A percentile compares a stretch with the other conserved stretches of the same genome.
Evolutionary conservation across 2,329 filamentous ascomycete genomes (phyloP).

Genomic region (Scopulariopsis brevicaulis): DNA sequence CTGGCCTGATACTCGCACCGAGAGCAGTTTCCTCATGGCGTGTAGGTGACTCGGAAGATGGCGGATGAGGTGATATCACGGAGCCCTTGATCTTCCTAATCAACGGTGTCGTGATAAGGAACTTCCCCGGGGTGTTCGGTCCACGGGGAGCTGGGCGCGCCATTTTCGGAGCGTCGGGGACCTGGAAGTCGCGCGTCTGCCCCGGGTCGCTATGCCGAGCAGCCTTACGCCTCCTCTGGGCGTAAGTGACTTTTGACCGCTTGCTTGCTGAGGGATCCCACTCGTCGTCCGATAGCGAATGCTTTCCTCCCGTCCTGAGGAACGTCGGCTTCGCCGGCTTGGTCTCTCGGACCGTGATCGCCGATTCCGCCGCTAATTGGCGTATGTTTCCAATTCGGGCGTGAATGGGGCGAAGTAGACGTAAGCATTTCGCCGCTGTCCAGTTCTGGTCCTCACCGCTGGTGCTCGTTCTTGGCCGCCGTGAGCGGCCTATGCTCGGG

Average conservation of each 20-base stretch:
- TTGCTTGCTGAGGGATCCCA: background rate
- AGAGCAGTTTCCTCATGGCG: background rate
- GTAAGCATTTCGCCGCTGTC: slow-evolving; percentile 34
- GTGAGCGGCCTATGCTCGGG: background rate
- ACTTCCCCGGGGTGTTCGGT: slow-evolving; percentile 1
- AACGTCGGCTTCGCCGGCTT: background rate
- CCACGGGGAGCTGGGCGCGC: background rate
- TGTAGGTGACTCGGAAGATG: background rate
- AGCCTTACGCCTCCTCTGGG: slow-evolving; percentile 3
- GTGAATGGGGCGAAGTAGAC: slow-evolving; percentile 33
- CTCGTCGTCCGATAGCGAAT: background rate
- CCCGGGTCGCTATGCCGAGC: background rate
- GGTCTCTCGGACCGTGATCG: background rate
- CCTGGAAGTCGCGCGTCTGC: background rate
- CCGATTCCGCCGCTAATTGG: background rate
- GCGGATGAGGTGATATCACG: background rate
- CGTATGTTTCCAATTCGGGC: slow-evolving; percentile 19
- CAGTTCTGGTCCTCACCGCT: slow-evolving; percentile 19
- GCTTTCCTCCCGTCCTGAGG: background rate
- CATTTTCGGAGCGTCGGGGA: background rate
- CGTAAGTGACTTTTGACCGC: background rate
- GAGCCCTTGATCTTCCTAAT: background rate
- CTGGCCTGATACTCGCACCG: background rate
- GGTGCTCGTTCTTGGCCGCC: background rate
- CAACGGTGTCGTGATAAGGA: slow-evolving; percentile 2